These are phyloP conservation scores for Talaromyces islandicus DNA, from an alignment of 2,329 filamentous ascomycete genomes.

Conservation along the genomic window DNA sequence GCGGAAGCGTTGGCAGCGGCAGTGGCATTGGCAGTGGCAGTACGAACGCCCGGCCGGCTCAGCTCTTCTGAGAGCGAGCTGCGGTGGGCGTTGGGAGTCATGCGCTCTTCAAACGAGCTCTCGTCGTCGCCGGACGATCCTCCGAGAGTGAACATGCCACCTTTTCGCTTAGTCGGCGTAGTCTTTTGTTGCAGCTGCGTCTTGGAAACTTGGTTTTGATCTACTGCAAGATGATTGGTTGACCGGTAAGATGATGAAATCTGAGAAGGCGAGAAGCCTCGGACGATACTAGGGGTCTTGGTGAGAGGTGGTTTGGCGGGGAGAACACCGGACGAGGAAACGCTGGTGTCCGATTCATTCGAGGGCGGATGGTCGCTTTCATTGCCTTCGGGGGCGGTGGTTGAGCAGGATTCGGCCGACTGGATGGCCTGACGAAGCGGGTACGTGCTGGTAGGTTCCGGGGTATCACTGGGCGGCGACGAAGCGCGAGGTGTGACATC, in stretches of 20 bases:
- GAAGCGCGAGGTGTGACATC: slow-evolving; percentile 40
- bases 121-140: slow-evolving; percentile 83
- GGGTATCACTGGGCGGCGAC: slow-evolving; percentile 26
- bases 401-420: slow-evolving; percentile 49
- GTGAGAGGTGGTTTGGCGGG: slow-evolving; percentile 45
- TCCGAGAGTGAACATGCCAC: slow-evolving; percentile 63
- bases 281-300: slow-evolving; percentile 64
- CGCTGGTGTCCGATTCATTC: slow-evolving; percentile 56
- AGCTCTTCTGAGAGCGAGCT: slow-evolving; percentile 53
- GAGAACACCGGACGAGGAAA: slow-evolving; percentile 46
- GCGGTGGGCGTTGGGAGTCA: slow-evolving; percentile 46
- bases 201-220: slow-evolving; percentile 32
- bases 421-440: slow-evolving; percentile 28
- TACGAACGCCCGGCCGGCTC: slow-evolving; percentile 32
- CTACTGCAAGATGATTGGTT: slow-evolving; percentile 50
- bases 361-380: slow-evolving; percentile 40
- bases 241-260: slow-evolving; percentile 63
- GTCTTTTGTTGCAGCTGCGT: slow-evolving; percentile 45
- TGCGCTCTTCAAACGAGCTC: slow-evolving; percentile 62
- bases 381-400: slow-evolving; percentile 41
- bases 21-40: slow-evolving; percentile 5
- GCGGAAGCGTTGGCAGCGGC: slow-evolving; percentile 21
- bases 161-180: slow-evolving; percentile 56
- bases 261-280: slow-evolving; percentile 76
- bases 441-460: background rate